A percentile compares a stretch with the other conserved stretches of the same genome.
Conservation (phyloP, 768 basidiomycete species). For the Kwoniella mangroviensis region DNA sequence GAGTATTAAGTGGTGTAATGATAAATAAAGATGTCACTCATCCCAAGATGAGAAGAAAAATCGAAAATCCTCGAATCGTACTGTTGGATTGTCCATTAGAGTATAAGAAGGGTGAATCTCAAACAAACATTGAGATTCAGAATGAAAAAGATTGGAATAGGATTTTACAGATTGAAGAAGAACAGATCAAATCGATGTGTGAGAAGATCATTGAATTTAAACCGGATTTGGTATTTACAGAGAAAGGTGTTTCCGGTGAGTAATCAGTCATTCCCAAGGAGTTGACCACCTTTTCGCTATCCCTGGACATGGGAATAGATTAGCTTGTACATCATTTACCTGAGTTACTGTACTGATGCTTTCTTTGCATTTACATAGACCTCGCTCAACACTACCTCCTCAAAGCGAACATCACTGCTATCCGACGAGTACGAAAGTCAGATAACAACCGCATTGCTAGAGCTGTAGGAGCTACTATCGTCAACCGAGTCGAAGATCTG, state of each 20-base stretch:
- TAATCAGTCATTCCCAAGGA: slow-evolving; percentile 20
- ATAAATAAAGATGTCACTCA: slow-evolving; percentile 99
- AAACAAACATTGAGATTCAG: slow-evolving; percentile 97
- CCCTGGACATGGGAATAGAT: not conserved
- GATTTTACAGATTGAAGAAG: slow-evolving; percentile 93
- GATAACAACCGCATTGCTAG: slow-evolving; percentile 99
- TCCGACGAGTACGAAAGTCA: slow-evolving; percentile 96
- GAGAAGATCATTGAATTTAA: slow-evolving; percentile 87
- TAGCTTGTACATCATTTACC: not conserved
- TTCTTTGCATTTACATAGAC: slow-evolving; percentile 62
- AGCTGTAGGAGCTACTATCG: slow-evolving; percentile 92
- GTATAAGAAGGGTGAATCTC: slow-evolving; percentile 98
- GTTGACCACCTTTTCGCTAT: too few relatives aligned
- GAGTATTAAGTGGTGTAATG: slow-evolving; percentile 88
- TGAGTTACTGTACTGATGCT: not conserved
- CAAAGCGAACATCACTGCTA: slow-evolving; percentile 85
- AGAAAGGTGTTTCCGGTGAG: slow-evolving; percentile 95
- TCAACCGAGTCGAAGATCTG: slow-evolving; percentile 93
- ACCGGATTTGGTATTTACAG: slow-evolving; percentile 92
- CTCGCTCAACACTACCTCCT: slow-evolving; percentile 89
- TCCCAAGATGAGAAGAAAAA: slow-evolving; percentile 91
- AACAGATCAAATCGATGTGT: slow-evolving; percentile 88
- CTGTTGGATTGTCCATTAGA: slow-evolving; percentile 93
- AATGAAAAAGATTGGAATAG: slow-evolving; percentile 92
- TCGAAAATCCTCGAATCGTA: slow-evolving; percentile 84